These are phyloP conservation scores for Leptosphaerulina australis DNA, from an alignment of 2,329 filamentous ascomycete genomes.

Conservation along the genomic window DNA sequence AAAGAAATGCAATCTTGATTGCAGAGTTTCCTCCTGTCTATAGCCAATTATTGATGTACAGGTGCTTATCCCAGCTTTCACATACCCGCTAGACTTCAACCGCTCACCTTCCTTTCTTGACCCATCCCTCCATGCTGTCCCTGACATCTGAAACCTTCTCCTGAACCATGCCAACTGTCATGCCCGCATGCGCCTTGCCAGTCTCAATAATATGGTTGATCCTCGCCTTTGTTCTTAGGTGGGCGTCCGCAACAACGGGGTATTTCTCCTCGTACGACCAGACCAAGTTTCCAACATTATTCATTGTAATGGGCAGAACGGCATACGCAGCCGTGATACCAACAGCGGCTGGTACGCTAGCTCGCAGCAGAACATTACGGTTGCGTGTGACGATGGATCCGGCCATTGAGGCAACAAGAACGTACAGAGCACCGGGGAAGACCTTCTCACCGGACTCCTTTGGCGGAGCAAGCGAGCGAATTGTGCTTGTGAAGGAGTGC, in stretches of 20 bases:
- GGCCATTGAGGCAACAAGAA: slow-evolving; percentile 92
- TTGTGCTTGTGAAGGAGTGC: slow-evolving; percentile 84
- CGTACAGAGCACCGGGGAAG: slow-evolving; percentile 88
- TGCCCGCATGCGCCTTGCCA: slow-evolving; percentile 73
- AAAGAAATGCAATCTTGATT: slow-evolving; percentile 7
- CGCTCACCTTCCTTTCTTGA: slow-evolving; percentile 81
- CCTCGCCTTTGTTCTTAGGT: slow-evolving; percentile 72
- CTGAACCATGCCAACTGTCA: slow-evolving; percentile 75
- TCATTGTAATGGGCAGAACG: slow-evolving; percentile 86
- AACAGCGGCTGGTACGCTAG: slow-evolving; percentile 75
- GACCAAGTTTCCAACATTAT: slow-evolving; percentile 81
- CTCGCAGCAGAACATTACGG: slow-evolving; percentile 81
- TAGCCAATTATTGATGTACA: slow-evolving; percentile 12
- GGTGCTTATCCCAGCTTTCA: slow-evolving; percentile 4
- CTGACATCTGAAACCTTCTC: slow-evolving; percentile 78
- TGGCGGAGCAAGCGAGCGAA: slow-evolving; percentile 85
- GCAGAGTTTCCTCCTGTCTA: slow-evolving; percentile 2
- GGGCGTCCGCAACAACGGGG: slow-evolving; percentile 80
- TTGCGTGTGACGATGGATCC: slow-evolving; percentile 90
- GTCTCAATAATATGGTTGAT: slow-evolving; percentile 73
- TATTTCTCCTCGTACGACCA: slow-evolving; percentile 95
- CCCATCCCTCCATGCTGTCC: slow-evolving; percentile 83
- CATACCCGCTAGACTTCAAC: background rate
- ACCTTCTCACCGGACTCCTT: slow-evolving; percentile 86
- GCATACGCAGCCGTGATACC: slow-evolving; percentile 83